phyloP scores from a whole-genome alignment of 768 basidiomycete species.

The Chalciporus chontae region DNA sequence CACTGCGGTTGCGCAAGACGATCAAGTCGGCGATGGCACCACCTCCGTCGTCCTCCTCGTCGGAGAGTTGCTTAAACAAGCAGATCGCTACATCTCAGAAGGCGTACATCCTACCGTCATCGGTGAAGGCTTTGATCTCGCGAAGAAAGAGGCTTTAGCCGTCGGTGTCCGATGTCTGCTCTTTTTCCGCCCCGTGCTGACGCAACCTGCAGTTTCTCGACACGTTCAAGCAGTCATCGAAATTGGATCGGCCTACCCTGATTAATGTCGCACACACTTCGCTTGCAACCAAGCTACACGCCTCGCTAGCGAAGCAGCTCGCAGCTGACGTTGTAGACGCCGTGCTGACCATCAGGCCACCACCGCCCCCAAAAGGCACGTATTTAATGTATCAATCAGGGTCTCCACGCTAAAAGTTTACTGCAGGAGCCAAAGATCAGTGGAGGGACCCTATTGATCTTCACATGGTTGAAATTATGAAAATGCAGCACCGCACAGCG shows the following conservation, averaged over 20 bases:
- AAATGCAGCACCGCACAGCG: conserved; percentile 99
- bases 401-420: conserved; percentile 26
- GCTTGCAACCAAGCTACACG: conserved; percentile 88
- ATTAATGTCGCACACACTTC: conserved; percentile 96
- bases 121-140: conserved; percentile 92
- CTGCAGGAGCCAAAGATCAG: conserved; percentile 56
- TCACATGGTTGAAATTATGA: conserved; percentile 99
- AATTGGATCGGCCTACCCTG: conserved; percentile 85
- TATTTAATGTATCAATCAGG: conserved; percentile 23
- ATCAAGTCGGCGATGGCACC: conserved; percentile 98
- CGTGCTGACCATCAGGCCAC: conserved; percentile 80
- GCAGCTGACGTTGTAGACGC: conserved; percentile 95
- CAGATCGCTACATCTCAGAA: conserved; percentile 96
- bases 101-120: conserved; percentile 98
- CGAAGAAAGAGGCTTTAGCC: conserved; percentile 89
- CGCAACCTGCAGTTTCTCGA: conserved; percentile 75
- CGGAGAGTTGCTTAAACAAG: conserved; percentile 94
- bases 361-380: conserved; percentile 57
- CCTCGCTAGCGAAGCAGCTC: conserved; percentile 78
- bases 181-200: conserved; percentile 16
- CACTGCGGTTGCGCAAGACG: conserved; percentile 97
- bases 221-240: conserved; percentile 72
- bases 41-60: conserved; percentile 96
- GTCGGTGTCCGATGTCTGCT: conserved; percentile 45
- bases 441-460: conserved; percentile 92